Base-by-base conservation (phyloP, 495 filamentous ascomycete species). In the Aspergillus mulundensis region DNA sequence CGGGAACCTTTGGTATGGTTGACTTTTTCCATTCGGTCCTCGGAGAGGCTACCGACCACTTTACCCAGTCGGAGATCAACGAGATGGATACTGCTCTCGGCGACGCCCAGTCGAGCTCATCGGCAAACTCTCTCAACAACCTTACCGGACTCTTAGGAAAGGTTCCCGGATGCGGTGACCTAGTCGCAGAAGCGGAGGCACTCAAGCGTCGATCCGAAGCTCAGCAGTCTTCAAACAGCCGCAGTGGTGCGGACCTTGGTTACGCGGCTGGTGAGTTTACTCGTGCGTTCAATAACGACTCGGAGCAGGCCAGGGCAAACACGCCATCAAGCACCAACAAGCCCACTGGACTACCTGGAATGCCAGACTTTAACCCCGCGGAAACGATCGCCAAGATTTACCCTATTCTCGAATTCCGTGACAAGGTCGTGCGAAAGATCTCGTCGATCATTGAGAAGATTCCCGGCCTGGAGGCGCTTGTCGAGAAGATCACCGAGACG, bases 21-120 rank as follows among this genome's bases (percentile, higher is more conserved):
- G 94, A 97, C 62, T 98, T 98, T 70, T 79, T 97, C 65, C 94
- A 98, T 69, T 95, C 90, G 0, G 91, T 98, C n/a, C 77, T 97
- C 7, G 94, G 94, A 34, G 94, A 98, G 67, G 93, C 91, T 20
- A 95, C 84, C 18, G 94, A 98, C 65, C 91, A 96, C 64, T 91
- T 98, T 71, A 92, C 92, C 5, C 94, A 97, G 66, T 89, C 89
- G 15, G 94, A 98, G 70, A 84, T 98, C 47, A 89, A 96, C 43
- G 85, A 97, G 66, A 83, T 97, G 66, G 86, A 97, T 62, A 71
- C 80, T 25, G 88, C 86, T 8, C 82, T 98, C 23, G 74, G 77
- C 1, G 75, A 84, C 55, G 86, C 86, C 1, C 69, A 85, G 60
- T 58, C 68, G 30, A 70, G 76, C 57, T 66, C 81, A 23, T 81